Evolutionary conservation across 129 eudicot genomes (phyloP).

Genomic region (Saposhnikovia divaricata): DNA sequence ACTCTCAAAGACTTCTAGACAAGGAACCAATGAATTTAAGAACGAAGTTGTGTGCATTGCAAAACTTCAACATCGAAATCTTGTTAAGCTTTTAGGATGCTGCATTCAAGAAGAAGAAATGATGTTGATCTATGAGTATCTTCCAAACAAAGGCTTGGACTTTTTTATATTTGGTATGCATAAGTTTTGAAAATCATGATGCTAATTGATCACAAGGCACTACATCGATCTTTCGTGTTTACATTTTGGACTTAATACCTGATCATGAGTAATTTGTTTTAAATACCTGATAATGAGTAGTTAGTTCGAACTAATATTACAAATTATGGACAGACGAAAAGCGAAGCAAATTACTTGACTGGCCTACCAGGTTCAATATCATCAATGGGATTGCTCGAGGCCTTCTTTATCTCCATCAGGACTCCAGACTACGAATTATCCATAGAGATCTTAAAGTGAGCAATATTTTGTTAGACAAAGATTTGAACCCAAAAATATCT

Average conservation of each 20-base stretch:
- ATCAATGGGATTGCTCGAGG: slow-evolving; percentile 32
- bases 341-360: slow-evolving; percentile 19
- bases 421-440: slow-evolving; percentile 16
- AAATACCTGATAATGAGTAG: background rate
- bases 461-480: slow-evolving; percentile 10
- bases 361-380: slow-evolving; percentile 21
- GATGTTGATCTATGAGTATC: slow-evolving; percentile 53
- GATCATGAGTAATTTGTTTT: background rate
- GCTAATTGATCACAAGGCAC: background rate
- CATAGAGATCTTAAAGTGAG: slow-evolving; percentile 15
- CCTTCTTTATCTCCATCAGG: slow-evolving; percentile 35
- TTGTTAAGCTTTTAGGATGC: slow-evolving; percentile 48
- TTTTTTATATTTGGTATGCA: slow-evolving; percentile 35
- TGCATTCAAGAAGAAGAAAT: slow-evolving; percentile 44
- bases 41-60: slow-evolving; percentile 46
- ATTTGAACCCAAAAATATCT: slow-evolving; percentile 28
- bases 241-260: background rate
- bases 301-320: background rate
- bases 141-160: slow-evolving; percentile 65
- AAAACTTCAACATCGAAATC: slow-evolving; percentile 58
- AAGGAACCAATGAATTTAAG: slow-evolving; percentile 47
- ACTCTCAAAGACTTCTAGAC: slow-evolving; percentile 43
- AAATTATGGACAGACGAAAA: slow-evolving; percentile 14
- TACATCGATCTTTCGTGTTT: background rate
- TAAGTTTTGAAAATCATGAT: background rate